These are phyloP conservation scores for Salix purpurea DNA, from an alignment of 345 rosid genomes.

Conservation along the genomic window DNA sequence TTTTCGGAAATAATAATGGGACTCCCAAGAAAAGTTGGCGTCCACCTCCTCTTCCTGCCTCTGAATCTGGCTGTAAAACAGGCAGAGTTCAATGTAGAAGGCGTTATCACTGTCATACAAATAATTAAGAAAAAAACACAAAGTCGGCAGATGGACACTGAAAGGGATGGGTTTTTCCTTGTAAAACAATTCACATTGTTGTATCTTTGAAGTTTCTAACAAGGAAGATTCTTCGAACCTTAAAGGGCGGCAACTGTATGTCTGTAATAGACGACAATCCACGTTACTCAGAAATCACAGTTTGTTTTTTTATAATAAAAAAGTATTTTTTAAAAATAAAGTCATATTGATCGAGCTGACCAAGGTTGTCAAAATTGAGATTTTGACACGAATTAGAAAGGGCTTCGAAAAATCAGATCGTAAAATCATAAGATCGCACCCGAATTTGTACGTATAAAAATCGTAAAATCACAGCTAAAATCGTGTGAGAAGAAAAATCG, in stretches of 20 bases:
- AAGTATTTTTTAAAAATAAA: too few relatives aligned
- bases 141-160: background rate
- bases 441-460: too few relatives aligned
- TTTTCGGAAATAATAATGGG: background rate
- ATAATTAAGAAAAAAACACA: background rate
- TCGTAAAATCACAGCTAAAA: too few relatives aligned
- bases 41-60: background rate
- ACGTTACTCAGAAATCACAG: too few relatives aligned
- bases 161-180: background rate
- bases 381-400: too few relatives aligned
- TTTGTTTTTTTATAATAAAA: too few relatives aligned
- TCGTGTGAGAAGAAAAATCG: too few relatives aligned
- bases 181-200: background rate
- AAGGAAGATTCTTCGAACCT: constrained; percentile 17
- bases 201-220: constrained; percentile 19
- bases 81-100: constrained; percentile 7
- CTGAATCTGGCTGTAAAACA: constrained; percentile 14
- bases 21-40: background rate
- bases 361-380: too few relatives aligned
- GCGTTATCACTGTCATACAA: too few relatives aligned
- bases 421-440: too few relatives aligned
- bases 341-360: too few relatives aligned
- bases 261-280: background rate
- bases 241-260: background rate
- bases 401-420: too few relatives aligned